A percentile compares a stretch with the other conserved stretches of the same genome.
Conservation (phyloP, 169 alveolate genomes). For the Cyclospora cayetanensis region DNA sequence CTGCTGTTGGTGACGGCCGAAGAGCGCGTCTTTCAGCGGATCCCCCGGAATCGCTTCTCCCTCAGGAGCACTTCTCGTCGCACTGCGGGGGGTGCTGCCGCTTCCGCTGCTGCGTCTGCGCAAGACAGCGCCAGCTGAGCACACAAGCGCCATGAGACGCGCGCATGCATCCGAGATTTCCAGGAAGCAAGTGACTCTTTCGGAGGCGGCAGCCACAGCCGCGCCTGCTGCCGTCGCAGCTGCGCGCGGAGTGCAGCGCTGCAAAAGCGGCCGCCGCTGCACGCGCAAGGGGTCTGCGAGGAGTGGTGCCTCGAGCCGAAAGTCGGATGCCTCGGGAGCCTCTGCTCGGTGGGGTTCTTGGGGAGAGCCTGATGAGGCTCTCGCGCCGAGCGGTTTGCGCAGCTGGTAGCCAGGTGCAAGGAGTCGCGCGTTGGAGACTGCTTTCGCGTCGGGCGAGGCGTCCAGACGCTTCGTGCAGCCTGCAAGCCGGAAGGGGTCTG, state of each 20-base stretch:
- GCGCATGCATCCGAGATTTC: constrained; percentile 59
- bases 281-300: constrained; percentile 1
- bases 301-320: too few relatives aligned
- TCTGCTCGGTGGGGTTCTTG: too few relatives aligned
- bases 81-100: too few relatives aligned
- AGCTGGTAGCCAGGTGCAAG: too few relatives aligned
- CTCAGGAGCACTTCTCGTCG: not conserved
- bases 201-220: constrained; percentile 19
- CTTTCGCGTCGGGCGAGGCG: not conserved
- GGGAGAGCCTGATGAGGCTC: too few relatives aligned
- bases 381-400: too few relatives aligned
- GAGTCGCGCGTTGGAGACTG: too few relatives aligned
- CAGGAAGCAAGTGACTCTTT: constrained; percentile 4
- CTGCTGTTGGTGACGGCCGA: constrained; percentile 26
- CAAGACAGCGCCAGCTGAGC: not conserved
- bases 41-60: not conserved
- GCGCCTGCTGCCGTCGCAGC: constrained; percentile 58
- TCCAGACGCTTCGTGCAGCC: not conserved
- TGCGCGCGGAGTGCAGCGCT: not conserved
- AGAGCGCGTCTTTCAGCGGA: constrained; percentile 5
- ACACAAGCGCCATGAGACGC: not conserved
- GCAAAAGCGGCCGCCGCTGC: constrained; percentile 44
- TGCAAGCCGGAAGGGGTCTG: not conserved
- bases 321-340: too few relatives aligned
- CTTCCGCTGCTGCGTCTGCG: too few relatives aligned